Evolutionary conservation across 352 stramenopile genomes (phyloP), one percentile per base, ranked within the genome.

Genomic region (Pythium rishiriense): DNA sequence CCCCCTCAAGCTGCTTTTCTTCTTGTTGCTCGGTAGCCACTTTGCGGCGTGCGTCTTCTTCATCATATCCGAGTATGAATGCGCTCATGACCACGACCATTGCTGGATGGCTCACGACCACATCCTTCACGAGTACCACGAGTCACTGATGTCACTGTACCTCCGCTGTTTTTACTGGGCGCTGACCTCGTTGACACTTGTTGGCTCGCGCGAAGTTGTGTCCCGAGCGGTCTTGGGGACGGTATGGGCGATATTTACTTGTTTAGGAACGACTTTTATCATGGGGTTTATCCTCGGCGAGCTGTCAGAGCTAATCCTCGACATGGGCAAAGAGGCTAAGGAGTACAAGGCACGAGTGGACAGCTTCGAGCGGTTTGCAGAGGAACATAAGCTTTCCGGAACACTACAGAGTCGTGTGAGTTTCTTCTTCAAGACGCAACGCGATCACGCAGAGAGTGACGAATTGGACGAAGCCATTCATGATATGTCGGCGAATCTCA

Each of bases 201-300:
- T 88, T 0, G 81, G 81, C 0, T 88, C 82, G 0, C 68, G 74
- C 17, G 82, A 91, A 51, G 79, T 83, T 39, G 78, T 90, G 2
- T 73, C 82, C 2, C 68, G 78, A 0, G 64, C 66, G 7, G 62
- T 64, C 3, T 43, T 69, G 4, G 81, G 79, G 2, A 90, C 83
- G 0, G 22, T 90, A 0, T 92, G 83, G 83, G 81, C 81, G 11
- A 66, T 67, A 0, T 35, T 81, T 1, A 85, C 76, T 0, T 93
- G 81, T n/a, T 58, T 91, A 15, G 74, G 68, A 9, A 90, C 80
- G 53, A 88, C 82, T 3, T 93, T 90, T 24, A 76, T 90, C 45
- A 88, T 93, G 57, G 82, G 84, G 0, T 77, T 91, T 50, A 85
- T 91, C 37, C 71, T 91, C 25, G 84, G 81, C 0, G 82, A 90